phyloP scores from a whole-genome alignment of 768 basidiomycete species.

The Roridomyces roridus region DNA sequence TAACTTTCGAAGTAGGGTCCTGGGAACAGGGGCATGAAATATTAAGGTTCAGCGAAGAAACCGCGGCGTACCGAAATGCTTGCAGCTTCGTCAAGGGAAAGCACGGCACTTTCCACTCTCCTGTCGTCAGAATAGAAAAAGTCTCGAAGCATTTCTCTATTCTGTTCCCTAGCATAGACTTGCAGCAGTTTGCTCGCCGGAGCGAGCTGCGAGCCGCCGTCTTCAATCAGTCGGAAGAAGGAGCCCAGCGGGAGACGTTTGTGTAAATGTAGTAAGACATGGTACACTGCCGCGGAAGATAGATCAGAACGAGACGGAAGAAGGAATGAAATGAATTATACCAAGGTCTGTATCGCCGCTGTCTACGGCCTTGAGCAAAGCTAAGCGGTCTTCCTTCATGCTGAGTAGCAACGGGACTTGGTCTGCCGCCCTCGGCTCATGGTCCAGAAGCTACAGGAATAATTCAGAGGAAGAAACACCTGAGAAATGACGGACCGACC shows the following conservation, averaged over 20 bases:
- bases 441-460: slow-evolving; percentile 75
- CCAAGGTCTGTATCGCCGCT: slow-evolving; percentile 96
- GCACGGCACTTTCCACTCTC: slow-evolving; percentile 89
- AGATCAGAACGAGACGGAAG: neutral
- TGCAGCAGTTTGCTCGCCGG: slow-evolving; percentile 84
- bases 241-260: slow-evolving; percentile 84
- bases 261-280: slow-evolving; percentile 88
- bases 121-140: slow-evolving; percentile 99
- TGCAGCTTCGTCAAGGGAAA: slow-evolving; percentile 84
- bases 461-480: neutral
- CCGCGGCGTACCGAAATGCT: slow-evolving; percentile 55
- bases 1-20: slow-evolving; percentile 77
- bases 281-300: slow-evolving; percentile 69
- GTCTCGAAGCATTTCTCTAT: slow-evolving; percentile 90
- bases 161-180: slow-evolving; percentile 90
- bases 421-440: slow-evolving; percentile 87
- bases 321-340: slow-evolving; percentile 47
- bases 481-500: slow-evolving; percentile 46
- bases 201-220: slow-evolving; percentile 76
- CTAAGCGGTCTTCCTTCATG: slow-evolving; percentile 94
- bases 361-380: slow-evolving; percentile 87
- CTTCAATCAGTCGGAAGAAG: slow-evolving; percentile 95
- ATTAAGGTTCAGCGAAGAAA: neutral
- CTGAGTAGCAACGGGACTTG: slow-evolving; percentile 91
- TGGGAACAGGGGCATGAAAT: slow-evolving; percentile 34